phyloP scores from a whole-genome alignment of 495 filamentous ascomycete species.

The Halenospora varia region DNA sequence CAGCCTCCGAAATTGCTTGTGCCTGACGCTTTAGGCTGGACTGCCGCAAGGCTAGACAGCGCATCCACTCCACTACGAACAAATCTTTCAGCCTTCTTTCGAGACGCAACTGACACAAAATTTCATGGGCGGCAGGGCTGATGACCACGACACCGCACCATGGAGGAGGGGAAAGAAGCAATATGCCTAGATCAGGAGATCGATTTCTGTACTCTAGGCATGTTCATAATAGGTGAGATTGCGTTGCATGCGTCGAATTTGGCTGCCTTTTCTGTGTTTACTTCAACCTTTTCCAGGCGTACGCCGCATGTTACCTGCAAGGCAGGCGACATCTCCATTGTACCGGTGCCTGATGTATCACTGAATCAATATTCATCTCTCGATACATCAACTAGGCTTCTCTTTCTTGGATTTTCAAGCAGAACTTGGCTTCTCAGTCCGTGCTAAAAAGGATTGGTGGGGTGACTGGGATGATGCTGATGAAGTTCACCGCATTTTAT shows the following conservation, averaged over 20 bases:
- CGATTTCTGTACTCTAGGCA: constrained; percentile 85
- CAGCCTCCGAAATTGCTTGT: not conserved
- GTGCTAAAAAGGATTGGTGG: not conserved
- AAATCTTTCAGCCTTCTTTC: not conserved
- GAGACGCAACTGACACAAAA: not conserved
- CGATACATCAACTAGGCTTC: too few species aligned
- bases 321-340: not conserved
- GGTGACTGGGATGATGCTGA: not conserved
- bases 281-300: not conserved
- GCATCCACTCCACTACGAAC: not conserved
- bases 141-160: not conserved
- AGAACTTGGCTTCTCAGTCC: not conserved
- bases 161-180: constrained; percentile 14
- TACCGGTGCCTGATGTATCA: not conserved
- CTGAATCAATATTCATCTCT: not conserved
- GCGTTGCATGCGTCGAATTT: not conserved
- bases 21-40: not conserved
- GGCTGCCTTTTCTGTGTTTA: not conserved
- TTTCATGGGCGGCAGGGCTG: not conserved
- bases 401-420: too few species aligned
- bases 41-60: not conserved
- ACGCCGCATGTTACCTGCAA: not conserved
- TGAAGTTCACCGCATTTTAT: not conserved
- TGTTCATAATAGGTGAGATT: constrained; percentile 86
- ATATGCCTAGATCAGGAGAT: constrained; percentile 38